Evolutionary conservation across 805 yeast species (phyloP), one percentile per base, ranked within the genome.

Genomic region (Debaryomyces hansenii): DNA sequence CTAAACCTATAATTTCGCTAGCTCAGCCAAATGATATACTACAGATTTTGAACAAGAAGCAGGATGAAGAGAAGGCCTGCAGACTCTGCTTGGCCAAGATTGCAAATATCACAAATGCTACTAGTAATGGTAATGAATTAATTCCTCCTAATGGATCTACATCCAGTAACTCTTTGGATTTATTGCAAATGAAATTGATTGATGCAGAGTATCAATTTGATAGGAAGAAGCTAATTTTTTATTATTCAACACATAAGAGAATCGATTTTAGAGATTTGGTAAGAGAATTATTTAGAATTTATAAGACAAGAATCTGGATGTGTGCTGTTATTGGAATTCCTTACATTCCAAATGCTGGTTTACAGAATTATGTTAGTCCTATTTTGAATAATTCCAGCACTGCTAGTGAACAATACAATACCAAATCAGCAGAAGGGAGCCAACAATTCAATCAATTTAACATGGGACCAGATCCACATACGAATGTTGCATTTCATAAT

Each of bases 131-230:
- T 27, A 47, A 49, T 7, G 47, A 46, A 20, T 14, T 44, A 18
- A 41, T 37, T 42, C 42, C 21, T 14, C 16, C 44, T 32, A 43
- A 37, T 34, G 47, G 42, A 8, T 21, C 16, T 11, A 12, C 34
- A 31, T n/a, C 34, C 16, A 31, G 16, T 14, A 31, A 31, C 16
- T 31, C 34, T 7, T 8, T 39, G 42, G 60, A 57, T 44, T 53
- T 54, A 61, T 74, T 59, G 67, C 68, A 68, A 49, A 70, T 87
- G 74, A 79, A 79, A 55, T 76, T 87, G 41, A 72, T 86, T 52
- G 87, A 83, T 60, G 85, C 89, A 1, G 95, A 87, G 63, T 87
- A 84, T 64, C 95, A 87, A 64, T 87, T 85, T 64, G 94, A 87
- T 62, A 79, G 87, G 48, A 85, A 85, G 60, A 87, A 87, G 55